A percentile compares a stretch with the other conserved stretches of the same genome.
These are phyloP conservation scores for Tylopilus orsonianus DNA, from an alignment of 1,284 basidiomycete genomes.

Conservation along the genomic window DNA sequence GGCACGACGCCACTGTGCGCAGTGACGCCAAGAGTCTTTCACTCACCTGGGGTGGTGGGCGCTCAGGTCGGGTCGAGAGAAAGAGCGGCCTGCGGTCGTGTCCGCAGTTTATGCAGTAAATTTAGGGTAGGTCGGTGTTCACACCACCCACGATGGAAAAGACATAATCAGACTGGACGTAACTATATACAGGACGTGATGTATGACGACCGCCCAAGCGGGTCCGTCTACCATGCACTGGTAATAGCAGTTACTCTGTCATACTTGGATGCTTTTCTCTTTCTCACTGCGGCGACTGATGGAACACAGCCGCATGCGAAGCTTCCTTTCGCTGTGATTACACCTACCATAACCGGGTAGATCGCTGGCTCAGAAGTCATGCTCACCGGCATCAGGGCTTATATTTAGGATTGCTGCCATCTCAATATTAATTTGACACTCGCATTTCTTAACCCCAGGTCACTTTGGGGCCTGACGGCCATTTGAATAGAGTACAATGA, in stretches of 20 bases:
- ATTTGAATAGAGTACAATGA: too few species aligned
- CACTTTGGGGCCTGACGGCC: neutral
- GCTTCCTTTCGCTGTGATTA: too few species aligned
- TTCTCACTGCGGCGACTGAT: too few species aligned
- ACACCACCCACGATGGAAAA: neutral
- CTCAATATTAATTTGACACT: too few species aligned
- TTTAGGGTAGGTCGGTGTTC: neutral
- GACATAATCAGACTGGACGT: neutral
- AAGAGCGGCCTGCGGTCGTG: too few species aligned
- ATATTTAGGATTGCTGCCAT: too few species aligned
- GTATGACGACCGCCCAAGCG: neutral
- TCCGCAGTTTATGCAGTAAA: neutral
- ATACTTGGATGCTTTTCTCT: too few species aligned
- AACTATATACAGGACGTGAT: neutral
- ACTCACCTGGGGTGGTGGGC: neutral
- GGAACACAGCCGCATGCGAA: too few species aligned
- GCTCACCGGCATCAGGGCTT: too few species aligned
- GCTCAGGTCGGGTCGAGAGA: neutral
- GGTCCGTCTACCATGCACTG: neutral
- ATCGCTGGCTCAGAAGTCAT: slow-evolving; percentile 5
- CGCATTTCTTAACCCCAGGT: neutral
- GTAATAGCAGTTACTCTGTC: too few species aligned
- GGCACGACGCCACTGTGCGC: neutral
- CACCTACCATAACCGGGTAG: slow-evolving; percentile 18
- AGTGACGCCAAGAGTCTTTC: neutral